Base-by-base conservation (phyloP, 1,284 basidiomycete species). In the Pseudozyma thailandica region DNA sequence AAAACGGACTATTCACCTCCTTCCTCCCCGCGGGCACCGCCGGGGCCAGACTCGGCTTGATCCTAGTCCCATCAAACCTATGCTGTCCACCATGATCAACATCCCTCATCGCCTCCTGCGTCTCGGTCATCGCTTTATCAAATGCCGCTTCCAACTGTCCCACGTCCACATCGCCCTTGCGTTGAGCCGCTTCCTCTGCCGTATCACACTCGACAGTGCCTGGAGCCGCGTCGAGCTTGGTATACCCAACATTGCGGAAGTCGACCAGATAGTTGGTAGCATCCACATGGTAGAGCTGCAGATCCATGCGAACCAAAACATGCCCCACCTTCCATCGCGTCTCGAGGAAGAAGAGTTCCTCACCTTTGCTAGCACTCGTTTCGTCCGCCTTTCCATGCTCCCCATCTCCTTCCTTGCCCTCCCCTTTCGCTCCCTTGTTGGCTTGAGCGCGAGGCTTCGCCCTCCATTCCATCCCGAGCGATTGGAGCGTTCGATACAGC, bases 211-310 rank as follows among this genome's bases (percentile, higher is more conserved):
- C 46, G 13, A 13, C 37, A 26, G 20, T 26, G n/a, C 16, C 16
- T 16, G 35, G 13, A 4, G 28, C 26, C 18, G 42, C 15, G 8
- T 75, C 54, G 27, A 83, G 62, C n/a, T 75, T 54, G 84, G 94
- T 94, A 63, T 94, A 92, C 77, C 92, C 93, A 81, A 97, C 92
- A 85, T 98, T 95, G 77, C 96, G 89, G 85, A 99, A 98, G 82
- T 98, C 95, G 65, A 98, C 96, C 28, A 98, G 88, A 84, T 97
- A 98, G 85, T 98, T 98, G 82, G 91, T 89, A 31, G 90, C 90
- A 83, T 98, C 95, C 25, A 98, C 93, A 86, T 92, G 91, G 83
- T 98, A 98, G 42, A 98, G 87, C 78, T 98, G 94, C 2, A 98
- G 87, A 84, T 98, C 96, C 94, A 98, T 97, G 25, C 95, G 87